phyloP scores from a whole-genome alignment of 2,329 filamentous ascomycete species.

The Trichoderma sp. region DNA sequence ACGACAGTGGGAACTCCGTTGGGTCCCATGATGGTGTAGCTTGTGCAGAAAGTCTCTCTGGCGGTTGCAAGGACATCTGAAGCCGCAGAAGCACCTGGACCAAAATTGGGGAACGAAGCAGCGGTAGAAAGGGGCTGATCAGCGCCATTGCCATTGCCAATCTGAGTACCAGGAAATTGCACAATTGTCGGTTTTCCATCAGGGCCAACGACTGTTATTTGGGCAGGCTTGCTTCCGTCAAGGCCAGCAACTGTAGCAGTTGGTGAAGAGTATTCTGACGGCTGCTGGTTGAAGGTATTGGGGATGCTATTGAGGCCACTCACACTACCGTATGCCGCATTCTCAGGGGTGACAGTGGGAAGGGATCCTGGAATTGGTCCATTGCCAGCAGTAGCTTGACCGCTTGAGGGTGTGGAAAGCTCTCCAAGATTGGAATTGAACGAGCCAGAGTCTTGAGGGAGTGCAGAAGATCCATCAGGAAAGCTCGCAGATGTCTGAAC shows the following conservation, averaged over 20 bases:
- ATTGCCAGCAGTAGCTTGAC: slow-evolving; percentile 16
- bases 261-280: slow-evolving; percentile 21
- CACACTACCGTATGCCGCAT: slow-evolving; percentile 13
- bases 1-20: slow-evolving; percentile 42
- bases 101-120: neutral
- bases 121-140: slow-evolving; percentile 24
- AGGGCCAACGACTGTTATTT: slow-evolving; percentile 32
- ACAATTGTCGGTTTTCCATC: slow-evolving; percentile 39
- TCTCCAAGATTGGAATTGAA: slow-evolving; percentile 28
- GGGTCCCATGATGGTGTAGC: slow-evolving; percentile 39
- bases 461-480: slow-evolving; percentile 29
- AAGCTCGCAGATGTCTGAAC: slow-evolving; percentile 30
- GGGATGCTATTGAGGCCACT: neutral
- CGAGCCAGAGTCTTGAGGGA: slow-evolving; percentile 29
- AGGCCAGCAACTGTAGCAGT: slow-evolving; percentile 29
- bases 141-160: slow-evolving; percentile 18
- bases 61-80: neutral
- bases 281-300: slow-evolving; percentile 20
- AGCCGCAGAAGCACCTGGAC: neutral
- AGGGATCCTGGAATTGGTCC: neutral
- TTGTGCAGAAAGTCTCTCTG: slow-evolving; percentile 31
- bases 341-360: slow-evolving; percentile 2
- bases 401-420: slow-evolving; percentile 29
- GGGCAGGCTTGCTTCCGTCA: slow-evolving; percentile 21
- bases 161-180: slow-evolving; percentile 19